Percentiles rank a stretch among this genome's conserved stretches.
These are phyloP conservation scores for Zasmidium angulare DNA, from an alignment of 2,329 filamentous ascomycete genomes.

Conservation along the genomic window DNA sequence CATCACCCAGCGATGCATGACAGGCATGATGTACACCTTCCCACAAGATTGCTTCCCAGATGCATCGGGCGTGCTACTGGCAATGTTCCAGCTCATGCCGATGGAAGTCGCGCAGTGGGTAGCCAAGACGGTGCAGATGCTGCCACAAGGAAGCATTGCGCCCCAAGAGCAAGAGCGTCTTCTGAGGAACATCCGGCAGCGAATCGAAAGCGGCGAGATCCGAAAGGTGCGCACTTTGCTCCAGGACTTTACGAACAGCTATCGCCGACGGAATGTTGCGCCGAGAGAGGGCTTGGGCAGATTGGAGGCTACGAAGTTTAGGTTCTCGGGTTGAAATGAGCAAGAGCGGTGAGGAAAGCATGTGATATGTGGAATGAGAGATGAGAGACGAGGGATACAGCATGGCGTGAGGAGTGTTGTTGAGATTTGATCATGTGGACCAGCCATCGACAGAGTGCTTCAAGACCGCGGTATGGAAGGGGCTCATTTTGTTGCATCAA, in stretches of 20 bases:
- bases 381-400: neutral
- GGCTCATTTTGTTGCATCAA: neutral
- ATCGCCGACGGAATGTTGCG: conserved; percentile 91
- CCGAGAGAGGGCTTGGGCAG: conserved; percentile 86
- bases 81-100: conserved; percentile 84
- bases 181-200: conserved; percentile 74
- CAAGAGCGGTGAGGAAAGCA: neutral
- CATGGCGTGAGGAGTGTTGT: neutral
- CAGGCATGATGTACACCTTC: conserved; percentile 99
- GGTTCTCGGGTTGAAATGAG: conserved; percentile 54
- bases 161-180: conserved; percentile 78
- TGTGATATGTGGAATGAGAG: neutral
- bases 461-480: neutral
- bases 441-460: too few species aligned
- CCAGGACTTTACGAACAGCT: conserved; percentile 95
- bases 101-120: conserved; percentile 79
- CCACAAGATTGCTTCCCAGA: conserved; percentile 94
- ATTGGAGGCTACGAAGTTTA: conserved; percentile 82
- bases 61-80: conserved; percentile 86
- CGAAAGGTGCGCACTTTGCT: conserved; percentile 80
- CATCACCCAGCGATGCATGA: conserved; percentile 84
- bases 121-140: conserved; percentile 75
- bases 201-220: conserved; percentile 66
- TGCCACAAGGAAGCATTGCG: conserved; percentile 79
- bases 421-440: neutral